These are phyloP conservation scores for Nannizziopsis barbatae DNA, from an alignment of 2,329 filamentous ascomycete genomes.

Conservation along the genomic window DNA sequence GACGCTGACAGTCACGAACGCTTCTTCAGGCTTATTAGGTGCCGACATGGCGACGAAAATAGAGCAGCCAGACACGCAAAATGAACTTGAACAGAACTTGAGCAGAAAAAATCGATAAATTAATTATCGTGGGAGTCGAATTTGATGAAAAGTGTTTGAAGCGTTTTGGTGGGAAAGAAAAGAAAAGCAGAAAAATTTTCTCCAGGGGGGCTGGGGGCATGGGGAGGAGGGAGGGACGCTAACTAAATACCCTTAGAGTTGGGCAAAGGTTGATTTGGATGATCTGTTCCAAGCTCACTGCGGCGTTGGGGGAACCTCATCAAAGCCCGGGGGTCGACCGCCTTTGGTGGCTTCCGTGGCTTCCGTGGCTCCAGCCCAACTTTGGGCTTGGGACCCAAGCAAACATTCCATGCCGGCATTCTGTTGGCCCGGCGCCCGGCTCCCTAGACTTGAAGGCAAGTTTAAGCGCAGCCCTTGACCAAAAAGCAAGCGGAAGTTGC, in stretches of 20 bases:
- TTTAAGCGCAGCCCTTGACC: slow-evolving; percentile 10
- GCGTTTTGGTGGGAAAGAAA: background rate
- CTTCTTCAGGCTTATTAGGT: slow-evolving; percentile 27
- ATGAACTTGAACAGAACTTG: background rate
- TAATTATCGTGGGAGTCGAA: background rate
- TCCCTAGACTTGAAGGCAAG: slow-evolving; percentile 1
- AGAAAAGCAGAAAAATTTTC: slow-evolving; percentile 4
- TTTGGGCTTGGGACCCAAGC: no score
- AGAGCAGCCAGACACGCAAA: background rate
- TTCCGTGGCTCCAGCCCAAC: background rate
- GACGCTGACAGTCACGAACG: slow-evolving; percentile 41
- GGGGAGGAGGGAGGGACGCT: slow-evolving; percentile 6
- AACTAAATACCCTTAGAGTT: slow-evolving; percentile 1
- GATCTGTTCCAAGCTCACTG: background rate
- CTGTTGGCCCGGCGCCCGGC: no score
- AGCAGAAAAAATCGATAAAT: background rate
- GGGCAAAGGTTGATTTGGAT: slow-evolving; percentile 6
- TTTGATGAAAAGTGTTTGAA: background rate
- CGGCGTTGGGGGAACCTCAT: background rate
- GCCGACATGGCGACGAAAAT: background rate
- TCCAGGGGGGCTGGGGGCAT: background rate
- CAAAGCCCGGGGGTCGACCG: background rate
- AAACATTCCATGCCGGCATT: no score
- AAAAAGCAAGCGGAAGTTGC: no score
- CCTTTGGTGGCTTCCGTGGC: background rate